Base-by-base conservation (phyloP, 805 yeast species). In the Tetrapisispora iriomotensis region DNA sequence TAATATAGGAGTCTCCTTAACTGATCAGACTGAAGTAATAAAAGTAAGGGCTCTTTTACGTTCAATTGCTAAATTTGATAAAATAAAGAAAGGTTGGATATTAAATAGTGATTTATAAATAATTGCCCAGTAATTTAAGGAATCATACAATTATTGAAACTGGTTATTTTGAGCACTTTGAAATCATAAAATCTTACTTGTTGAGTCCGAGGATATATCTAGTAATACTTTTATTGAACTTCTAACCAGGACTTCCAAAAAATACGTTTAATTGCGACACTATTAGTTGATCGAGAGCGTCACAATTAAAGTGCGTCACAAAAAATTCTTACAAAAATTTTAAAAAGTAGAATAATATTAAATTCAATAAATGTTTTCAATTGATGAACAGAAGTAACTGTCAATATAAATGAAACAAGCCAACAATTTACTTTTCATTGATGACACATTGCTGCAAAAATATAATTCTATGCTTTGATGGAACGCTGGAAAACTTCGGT, bases 31-130 rank as follows among this genome's bases (percentile, higher is more conserved):
- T 35, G 80, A 77, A 18, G 73, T 82, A 23, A 65, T 78, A 6
- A 64, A 73, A 39, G 66, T 83, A 4, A 64, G 95, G 30, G 77
- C 85, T 0, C 70, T 87, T 71, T 58, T 87, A 38, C 72, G 74
- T 34, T 70, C 75, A 29, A 72, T 84, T 17, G 82, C 92, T 2
- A 59, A 51, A 1, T 87, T 94, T 87, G 75, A 79, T 45, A 59
- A 62, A n/a, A 49, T 41, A 1, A 61, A 58, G 29, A 71, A 72
- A 39, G 81, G 79, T 0, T 85, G 95, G 95, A 54, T 53, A 1
- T 61, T 85, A 25, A 75, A 77, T 46, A 67, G 66, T 2, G 86
- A 77, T 43, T 74, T 70, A 45, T 58, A 49, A 39, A 39, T 30
- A 24, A 30, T 10, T 17, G 25, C 14, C 26, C n/a, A 14, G n/a